A percentile compares a stretch with the other conserved stretches of the same genome.
Conservation (phyloP, 2,329 filamentous ascomycete genomes). For the Fusarium coicis region DNA sequence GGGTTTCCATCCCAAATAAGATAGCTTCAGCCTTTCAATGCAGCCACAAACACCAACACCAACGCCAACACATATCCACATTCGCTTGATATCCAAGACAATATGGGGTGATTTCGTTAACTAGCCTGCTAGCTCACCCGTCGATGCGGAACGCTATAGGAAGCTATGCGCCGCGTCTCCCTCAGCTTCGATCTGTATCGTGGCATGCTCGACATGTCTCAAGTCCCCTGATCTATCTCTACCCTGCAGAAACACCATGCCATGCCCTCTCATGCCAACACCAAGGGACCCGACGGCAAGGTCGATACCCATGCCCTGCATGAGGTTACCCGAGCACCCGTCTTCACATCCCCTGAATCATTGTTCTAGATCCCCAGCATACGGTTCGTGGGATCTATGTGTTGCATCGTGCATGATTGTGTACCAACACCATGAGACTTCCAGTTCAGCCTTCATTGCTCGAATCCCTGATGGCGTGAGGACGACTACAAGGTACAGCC, state of each 20-base stretch:
- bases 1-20: constrained; percentile 23
- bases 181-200: not conserved
- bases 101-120: not conserved
- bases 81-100: not conserved
- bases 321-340: constrained; percentile 13
- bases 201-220: constrained; percentile 13
- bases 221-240: not conserved
- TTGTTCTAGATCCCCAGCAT: not conserved
- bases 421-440: constrained; percentile 9
- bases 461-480: constrained; percentile 4
- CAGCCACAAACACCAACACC: constrained; percentile 14
- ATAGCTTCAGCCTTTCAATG: constrained; percentile 29
- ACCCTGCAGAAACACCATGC: constrained; percentile 22
- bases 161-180: constrained; percentile 15
- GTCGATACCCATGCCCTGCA: constrained; percentile 2
- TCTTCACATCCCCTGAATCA: constrained; percentile 10
- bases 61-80: not conserved
- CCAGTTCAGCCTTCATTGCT: constrained; percentile 1
- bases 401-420: not conserved
- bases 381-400: not conserved
- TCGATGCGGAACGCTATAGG: constrained; percentile 24
- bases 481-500: constrained; percentile 1
- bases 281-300: not conserved
- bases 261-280: not conserved
- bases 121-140: constrained; percentile 1